phyloP scores from a whole-genome alignment of 768 basidiomycete species.

The Roridomyces roridus region DNA sequence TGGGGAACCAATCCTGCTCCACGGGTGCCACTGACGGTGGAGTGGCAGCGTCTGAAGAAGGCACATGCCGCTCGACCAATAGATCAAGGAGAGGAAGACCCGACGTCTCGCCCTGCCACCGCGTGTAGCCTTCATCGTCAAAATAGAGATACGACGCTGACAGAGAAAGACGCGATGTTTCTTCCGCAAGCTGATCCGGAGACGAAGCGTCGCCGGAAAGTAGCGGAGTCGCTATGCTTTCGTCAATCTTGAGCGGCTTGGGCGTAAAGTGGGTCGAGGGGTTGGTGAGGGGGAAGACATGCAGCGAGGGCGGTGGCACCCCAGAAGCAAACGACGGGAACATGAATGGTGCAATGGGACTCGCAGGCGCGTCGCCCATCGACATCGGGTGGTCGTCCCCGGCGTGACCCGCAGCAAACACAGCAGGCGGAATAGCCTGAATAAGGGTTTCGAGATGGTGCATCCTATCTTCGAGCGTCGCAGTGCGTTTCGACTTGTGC shows the following conservation, averaged over 20 bases:
- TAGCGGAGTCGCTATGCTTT: constrained; percentile 44
- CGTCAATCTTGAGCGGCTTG: constrained; percentile 46
- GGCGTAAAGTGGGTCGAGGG: constrained; percentile 79
- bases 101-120: constrained; percentile 94
- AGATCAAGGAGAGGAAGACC: constrained; percentile 89
- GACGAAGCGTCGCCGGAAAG: constrained; percentile 28
- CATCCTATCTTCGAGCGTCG: constrained; percentile 88
- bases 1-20: constrained; percentile 73
- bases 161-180: constrained; percentile 66
- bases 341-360: constrained; percentile 47
- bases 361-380: constrained; percentile 32
- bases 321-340: constrained; percentile 55
- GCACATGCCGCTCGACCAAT: constrained; percentile 72
- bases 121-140: constrained; percentile 85
- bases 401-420: constrained; percentile 68
- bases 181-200: constrained; percentile 59
- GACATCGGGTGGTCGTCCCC: constrained; percentile 41
- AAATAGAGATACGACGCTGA: constrained; percentile 85
- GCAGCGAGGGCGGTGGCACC: constrained; percentile 80
- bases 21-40: constrained; percentile 33
- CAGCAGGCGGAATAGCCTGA: constrained; percentile 82
- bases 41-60: constrained; percentile 29
- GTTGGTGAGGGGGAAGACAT: constrained; percentile 79
- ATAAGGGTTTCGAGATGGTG: constrained; percentile 86
- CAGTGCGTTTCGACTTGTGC: constrained; percentile 88